Base-by-base conservation (phyloP, 2,329 filamentous ascomycete species). In the Aureobasidium pullulans region DNA sequence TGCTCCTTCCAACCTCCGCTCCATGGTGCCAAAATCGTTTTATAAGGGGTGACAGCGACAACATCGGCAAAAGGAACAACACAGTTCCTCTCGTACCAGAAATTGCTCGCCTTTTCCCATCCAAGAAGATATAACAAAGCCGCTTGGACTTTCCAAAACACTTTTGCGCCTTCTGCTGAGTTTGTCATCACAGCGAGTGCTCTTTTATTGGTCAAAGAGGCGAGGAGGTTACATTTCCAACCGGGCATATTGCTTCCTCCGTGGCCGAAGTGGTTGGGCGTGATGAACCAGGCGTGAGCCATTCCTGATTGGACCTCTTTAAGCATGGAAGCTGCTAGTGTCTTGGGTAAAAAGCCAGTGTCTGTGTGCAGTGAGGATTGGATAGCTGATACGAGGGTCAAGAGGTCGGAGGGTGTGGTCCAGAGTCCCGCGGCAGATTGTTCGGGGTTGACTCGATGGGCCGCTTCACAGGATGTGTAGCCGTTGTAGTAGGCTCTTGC, bases 371-470 rank as follows among this genome's bases (percentile, higher is more conserved):
- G 44, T 3, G 62, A 68, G 16, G 40, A 31, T 37, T 68, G 66
- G 6, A 68, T 60, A 3, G 67, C 65, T 1, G 57, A 47, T 10
- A 62, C 59, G 4, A 64, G 62, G 44, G 62, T 66, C 16, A 68
- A 46, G 2, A 69, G 60, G 42, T 69, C 66, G 6, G 61, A 43
- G 1, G 67, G 66, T 3, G 66, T 69, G 2, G 66, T 66, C 66
- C 67, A 69, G 1, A 69, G 58, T 4, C 65, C 66, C 2, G 65
- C 66, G 15, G 66, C 66, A 4, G 67, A 66, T 5, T 64, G 61
- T 46, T 68, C 67, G 6, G 59, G 52, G 48, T 65, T 59, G 4
- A 44, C 40, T 8, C 40, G 53, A 15, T 44, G 42, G 36, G 40
- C 29, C 6, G 37, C 37, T 29, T 57, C 53, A 10, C 39, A 44